These are phyloP conservation scores for Pleurotus citrinopileatus DNA, from an alignment of 768 basidiomycete genomes.

Conservation along the genomic window DNA sequence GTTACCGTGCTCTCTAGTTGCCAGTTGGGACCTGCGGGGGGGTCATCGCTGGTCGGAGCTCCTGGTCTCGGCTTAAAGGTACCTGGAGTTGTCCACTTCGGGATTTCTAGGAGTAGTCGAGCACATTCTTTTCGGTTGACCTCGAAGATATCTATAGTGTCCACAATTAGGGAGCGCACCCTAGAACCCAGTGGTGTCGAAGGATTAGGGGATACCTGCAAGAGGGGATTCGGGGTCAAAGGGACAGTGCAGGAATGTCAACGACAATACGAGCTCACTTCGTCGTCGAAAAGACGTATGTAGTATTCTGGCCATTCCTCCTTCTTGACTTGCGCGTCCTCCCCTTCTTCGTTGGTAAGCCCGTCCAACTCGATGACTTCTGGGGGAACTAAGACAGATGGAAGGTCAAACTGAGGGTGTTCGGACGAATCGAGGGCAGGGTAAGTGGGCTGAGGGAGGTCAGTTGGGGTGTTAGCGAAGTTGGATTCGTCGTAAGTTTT, in stretches of 20 bases:
- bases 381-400: constrained; percentile 81
- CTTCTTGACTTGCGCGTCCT: constrained; percentile 63
- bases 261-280: constrained; percentile 28
- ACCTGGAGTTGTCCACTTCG: constrained; percentile 77
- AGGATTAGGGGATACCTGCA: constrained; percentile 74
- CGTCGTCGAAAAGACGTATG: constrained; percentile 63
- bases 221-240: background rate
- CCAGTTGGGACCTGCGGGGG: constrained; percentile 68
- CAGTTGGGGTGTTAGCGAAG: constrained; percentile 53
- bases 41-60: constrained; percentile 47
- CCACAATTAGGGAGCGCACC: constrained; percentile 69
- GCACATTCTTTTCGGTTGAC: constrained; percentile 96
- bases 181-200: constrained; percentile 75
- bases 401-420: constrained; percentile 61
- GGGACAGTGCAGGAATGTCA: background rate
- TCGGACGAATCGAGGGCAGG: constrained; percentile 36
- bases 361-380: constrained; percentile 82
- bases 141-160: constrained; percentile 87
- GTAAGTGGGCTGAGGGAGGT: constrained; percentile 60
- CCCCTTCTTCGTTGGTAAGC: constrained; percentile 64
- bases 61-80: constrained; percentile 83
- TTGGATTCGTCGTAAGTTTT: constrained; percentile 57
- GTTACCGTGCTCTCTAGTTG: constrained; percentile 87
- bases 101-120: constrained; percentile 78
- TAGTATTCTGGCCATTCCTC: constrained; percentile 82